Base-by-base conservation (phyloP, 1,284 basidiomycete genomes). In the Tylopilus orsonianus region DNA sequence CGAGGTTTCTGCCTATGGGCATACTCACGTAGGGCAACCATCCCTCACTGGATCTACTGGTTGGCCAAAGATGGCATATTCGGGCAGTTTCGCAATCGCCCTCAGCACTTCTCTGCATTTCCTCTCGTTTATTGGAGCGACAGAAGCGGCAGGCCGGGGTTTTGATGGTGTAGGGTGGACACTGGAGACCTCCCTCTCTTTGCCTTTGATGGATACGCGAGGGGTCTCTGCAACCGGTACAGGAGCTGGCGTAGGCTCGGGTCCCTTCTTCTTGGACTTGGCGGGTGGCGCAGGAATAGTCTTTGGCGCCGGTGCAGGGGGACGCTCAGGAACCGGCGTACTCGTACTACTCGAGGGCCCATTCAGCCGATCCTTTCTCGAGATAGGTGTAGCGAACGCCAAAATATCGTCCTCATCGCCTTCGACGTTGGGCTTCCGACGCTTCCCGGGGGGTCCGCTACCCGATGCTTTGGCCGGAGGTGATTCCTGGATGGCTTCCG, bases 21-120 rank as follows among this genome's bases (percentile, higher is more conserved):
- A 44, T 44, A 78, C 87, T 68, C 64, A 93, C 87, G 91, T 93
- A 34, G 90, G 93, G 67, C 87, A 95, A 23, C 86, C 92, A 69
- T 89, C 90, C 42, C 71, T 65, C 6, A 87, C 69, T 0, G 95
- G 89, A 67, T 99, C 90, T 13, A 99, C 96, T 2, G 96, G 93
- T 16, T 78, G 75, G 34, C 80, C 64, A 72, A 99, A 99, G 52
- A 96, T 88, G 24, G 71, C 67, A 12, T 86, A 81, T 59, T 91
- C 86, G 1, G 85, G 79, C 26, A 87, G 67, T 64, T 83, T 90
- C 50, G 74, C 68, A 23, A 97, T 61, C 23, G 61, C 71, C 60
- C 79, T 83, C 54, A 97, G 60, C 20, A 96, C 65, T 1, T 85
- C 81, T 63, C 79, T 85, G 60, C 87, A 90, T 65, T 93, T 93